A percentile compares a stretch with the other conserved stretches of the same genome.
phyloP scores from a whole-genome alignment of 306 rosid species.

The Vigna nakashimae region DNA sequence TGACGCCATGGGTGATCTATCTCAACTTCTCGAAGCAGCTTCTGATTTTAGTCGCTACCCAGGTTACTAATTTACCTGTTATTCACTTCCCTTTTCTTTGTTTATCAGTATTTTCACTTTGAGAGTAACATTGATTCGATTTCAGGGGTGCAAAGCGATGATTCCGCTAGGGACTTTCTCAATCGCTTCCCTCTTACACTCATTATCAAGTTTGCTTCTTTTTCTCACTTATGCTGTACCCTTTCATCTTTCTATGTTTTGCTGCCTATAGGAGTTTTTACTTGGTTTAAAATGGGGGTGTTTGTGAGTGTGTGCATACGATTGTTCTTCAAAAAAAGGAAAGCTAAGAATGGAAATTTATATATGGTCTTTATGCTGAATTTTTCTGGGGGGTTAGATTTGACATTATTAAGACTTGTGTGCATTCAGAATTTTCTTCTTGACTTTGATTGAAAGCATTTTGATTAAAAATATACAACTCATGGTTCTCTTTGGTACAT shows the following conservation, averaged over 20 bases:
- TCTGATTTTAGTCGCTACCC: constrained; percentile 68
- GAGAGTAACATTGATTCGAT: constrained; percentile 17
- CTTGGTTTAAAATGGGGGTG: not conserved
- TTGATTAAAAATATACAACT: not conserved
- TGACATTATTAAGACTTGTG: not conserved
- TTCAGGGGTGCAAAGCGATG: constrained; percentile 77
- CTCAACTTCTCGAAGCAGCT: constrained; percentile 76
- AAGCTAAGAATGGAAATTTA: not conserved
- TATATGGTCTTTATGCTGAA: not conserved
- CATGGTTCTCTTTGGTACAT: not conserved
- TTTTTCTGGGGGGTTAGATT: not conserved
- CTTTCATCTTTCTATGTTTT: not conserved
- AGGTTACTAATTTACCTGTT: constrained; percentile 46
- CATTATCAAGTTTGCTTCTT: constrained; percentile 60
- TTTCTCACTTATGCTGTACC: not conserved
- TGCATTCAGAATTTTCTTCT: constrained; percentile 12
- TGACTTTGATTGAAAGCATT: constrained; percentile 33
- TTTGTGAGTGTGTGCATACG: not conserved
- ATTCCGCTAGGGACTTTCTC: constrained; percentile 69
- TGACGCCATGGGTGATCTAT: constrained; percentile 59
- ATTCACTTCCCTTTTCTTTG: not conserved
- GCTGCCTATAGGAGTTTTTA: not conserved
- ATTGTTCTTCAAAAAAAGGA: not conserved
- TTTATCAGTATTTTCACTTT: not conserved
- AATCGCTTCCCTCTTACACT: constrained; percentile 80